These are phyloP conservation scores for Rhizophagus clarus DNA, from an alignment of 192 early-diverging fungal genomes.

Conservation along the genomic window DNA sequence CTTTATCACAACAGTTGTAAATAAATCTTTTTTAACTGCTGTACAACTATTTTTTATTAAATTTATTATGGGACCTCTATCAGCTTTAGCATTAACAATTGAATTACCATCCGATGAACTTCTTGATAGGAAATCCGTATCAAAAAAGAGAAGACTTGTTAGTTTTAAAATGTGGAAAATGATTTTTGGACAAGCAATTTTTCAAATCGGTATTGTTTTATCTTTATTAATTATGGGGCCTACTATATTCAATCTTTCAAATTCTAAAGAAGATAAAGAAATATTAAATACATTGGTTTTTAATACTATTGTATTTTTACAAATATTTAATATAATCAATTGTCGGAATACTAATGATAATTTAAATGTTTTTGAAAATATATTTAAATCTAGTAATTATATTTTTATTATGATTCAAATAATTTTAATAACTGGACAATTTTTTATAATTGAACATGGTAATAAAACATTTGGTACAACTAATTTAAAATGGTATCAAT, in stretches of 20 bases:
- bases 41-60: constrained; percentile 99
- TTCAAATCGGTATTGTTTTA: constrained; percentile 81
- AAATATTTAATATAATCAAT: constrained; percentile 59
- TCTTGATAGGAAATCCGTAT: constrained; percentile 87
- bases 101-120: constrained; percentile 87
- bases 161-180: no score
- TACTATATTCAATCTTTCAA: no score
- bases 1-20: constrained; percentile 72
- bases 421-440: constrained; percentile 73
- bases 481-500: constrained; percentile 65
- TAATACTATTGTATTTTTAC: constrained; percentile 79
- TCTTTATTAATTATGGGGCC: constrained; percentile 65
- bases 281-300: constrained; percentile 55
- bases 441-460: constrained; percentile 84
- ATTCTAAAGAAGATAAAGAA: no score
- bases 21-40: constrained; percentile 86
- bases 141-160: no score
- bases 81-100: constrained; percentile 93
- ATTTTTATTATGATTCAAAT: constrained; percentile 81
- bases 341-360: constrained; percentile 77
- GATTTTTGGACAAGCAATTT: constrained; percentile 89
- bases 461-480: constrained; percentile 86
- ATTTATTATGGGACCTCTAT: constrained; percentile 99
- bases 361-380: constrained; percentile 87
- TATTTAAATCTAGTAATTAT: constrained; percentile 76